A percentile compares a stretch with the other conserved stretches of the same genome.
Conservation (phyloP, 371 early-diverging fungal species). For the Mortierella sp. region DNA sequence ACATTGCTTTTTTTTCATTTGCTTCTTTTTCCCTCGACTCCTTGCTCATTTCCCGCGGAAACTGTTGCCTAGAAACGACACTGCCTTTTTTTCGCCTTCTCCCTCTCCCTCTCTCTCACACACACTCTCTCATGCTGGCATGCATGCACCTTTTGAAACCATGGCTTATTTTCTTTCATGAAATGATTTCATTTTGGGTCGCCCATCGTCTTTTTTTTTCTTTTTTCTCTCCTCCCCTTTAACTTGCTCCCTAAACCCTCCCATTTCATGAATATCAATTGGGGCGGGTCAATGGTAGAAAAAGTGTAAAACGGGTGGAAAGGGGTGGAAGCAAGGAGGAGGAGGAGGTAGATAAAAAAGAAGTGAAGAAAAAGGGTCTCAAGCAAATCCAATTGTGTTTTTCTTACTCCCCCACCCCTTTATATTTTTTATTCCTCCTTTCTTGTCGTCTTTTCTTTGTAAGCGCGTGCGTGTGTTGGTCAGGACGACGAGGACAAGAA, state of each 20-base stretch:
- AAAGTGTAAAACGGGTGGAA: background rate
- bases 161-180: background rate
- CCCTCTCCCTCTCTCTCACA: no score
- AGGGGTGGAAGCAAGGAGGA: background rate
- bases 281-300: background rate
- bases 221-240: background rate
- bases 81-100: no score
- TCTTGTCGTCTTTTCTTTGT: no score
- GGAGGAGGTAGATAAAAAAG: background rate
- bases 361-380: background rate
- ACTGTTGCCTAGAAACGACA: background rate
- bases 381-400: background rate
- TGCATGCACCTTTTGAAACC: constrained; percentile 3
- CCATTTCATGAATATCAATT: background rate
- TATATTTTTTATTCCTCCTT: no score
- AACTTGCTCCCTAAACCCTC: background rate
- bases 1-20: background rate
- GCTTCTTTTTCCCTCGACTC: background rate
- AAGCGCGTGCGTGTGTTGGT: no score
- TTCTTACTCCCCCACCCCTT: no score
- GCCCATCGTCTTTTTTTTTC: background rate
- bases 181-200: background rate
- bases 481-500: no score
- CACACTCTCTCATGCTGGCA: background rate
- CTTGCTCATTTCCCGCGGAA: background rate